Conservation (phyloP, 2,329 filamentous ascomycete genomes). For the Aspergillus ruber region DNA sequence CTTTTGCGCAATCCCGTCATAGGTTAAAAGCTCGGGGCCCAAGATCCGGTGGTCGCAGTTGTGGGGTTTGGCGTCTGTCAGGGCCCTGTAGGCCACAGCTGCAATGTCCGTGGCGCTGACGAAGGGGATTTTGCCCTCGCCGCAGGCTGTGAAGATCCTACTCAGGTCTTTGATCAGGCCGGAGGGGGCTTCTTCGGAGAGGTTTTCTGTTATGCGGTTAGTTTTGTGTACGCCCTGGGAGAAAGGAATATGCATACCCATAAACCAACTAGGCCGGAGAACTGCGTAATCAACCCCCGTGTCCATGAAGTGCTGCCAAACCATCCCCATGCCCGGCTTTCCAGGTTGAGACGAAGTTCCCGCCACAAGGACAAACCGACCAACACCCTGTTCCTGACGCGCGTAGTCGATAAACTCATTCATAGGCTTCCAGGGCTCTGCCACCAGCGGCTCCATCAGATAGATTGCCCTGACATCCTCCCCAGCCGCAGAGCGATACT, state of each 20-base stretch:
- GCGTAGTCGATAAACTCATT: slow-evolving; percentile 40
- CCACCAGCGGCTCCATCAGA: slow-evolving; percentile 23
- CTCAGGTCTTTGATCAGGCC: slow-evolving; percentile 33
- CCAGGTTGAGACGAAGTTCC: slow-evolving; percentile 32
- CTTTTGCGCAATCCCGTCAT: slow-evolving; percentile 21
- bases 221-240: no score
- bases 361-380: slow-evolving; percentile 43
- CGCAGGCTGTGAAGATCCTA: slow-evolving; percentile 40
- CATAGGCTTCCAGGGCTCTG: not conserved
- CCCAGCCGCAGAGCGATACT: slow-evolving; percentile 4
- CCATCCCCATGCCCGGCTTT: slow-evolving; percentile 29
- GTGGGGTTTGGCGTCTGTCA: slow-evolving; percentile 34
- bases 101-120: slow-evolving; percentile 45
- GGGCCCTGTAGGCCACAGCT: slow-evolving; percentile 35
- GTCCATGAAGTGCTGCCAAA: slow-evolving; percentile 35
- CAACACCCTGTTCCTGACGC: slow-evolving; percentile 22
- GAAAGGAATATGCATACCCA: slow-evolving; percentile 22
- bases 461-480: slow-evolving; percentile 33
- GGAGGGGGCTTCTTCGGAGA: slow-evolving; percentile 36
- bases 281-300: slow-evolving; percentile 39
- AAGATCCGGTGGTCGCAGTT: slow-evolving; percentile 37
- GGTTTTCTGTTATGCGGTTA: slow-evolving; percentile 35
- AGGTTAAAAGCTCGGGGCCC: slow-evolving; percentile 26
- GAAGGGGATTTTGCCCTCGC: slow-evolving; percentile 42
- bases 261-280: slow-evolving; percentile 46